Evolutionary conservation across 73 alveolate species (phyloP).

Genomic region (Paramecium bursaria): DNA sequence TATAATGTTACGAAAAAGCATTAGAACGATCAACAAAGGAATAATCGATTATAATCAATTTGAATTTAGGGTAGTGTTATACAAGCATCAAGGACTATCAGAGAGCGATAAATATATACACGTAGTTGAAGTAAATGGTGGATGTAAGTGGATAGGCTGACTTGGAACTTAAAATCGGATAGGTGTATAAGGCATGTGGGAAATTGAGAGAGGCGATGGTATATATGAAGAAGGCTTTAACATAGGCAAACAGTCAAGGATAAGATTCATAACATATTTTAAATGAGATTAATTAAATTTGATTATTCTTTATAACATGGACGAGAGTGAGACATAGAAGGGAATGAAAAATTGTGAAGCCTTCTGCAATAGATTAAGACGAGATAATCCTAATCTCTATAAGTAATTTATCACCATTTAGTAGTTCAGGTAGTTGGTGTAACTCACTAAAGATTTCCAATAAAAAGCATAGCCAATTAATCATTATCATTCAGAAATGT

Average conservation of each 20-base stretch:
- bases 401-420: neutral
- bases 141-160: neutral
- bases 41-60: too few species aligned
- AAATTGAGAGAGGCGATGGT: neutral
- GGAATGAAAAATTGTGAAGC: conserved; percentile 58
- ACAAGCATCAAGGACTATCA: neutral
- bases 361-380: conserved; percentile 47
- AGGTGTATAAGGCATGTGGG: neutral
- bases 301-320: conserved; percentile 20
- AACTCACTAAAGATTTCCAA: conserved; percentile 7
- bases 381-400: conserved; percentile 19
- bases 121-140: neutral
- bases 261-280: neutral
- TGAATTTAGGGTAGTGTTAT: neutral
- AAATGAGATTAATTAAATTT: neutral
- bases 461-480: neutral
- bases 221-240: neutral
- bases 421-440: conserved; percentile 4
- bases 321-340: neutral
- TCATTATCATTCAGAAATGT: conserved; percentile 17
- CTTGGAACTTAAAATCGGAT: neutral
- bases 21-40: neutral
- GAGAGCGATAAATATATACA: neutral
- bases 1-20: neutral
- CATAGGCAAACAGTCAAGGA: neutral